Conservation (phyloP, 2,329 filamentous ascomycete genomes). For the Myriosclerotinia duriaeana region DNA sequence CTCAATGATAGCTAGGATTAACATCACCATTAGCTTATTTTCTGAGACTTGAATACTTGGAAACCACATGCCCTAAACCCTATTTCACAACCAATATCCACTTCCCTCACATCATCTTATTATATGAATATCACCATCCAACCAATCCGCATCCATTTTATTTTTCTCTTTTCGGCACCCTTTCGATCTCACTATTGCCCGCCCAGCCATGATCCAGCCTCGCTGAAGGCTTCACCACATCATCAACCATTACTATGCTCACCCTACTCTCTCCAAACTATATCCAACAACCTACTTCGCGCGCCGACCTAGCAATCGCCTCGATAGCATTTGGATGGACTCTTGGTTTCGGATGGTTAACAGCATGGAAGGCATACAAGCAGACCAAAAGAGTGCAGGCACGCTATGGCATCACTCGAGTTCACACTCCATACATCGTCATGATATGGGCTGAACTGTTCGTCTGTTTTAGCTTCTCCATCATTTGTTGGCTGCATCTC, state of each 20-base stretch:
- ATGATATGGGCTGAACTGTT: conserved; percentile 46
- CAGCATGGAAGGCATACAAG: conserved; percentile 40
- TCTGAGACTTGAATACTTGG: too few relatives aligned
- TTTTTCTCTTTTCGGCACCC: not conserved
- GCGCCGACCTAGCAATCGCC: conserved; percentile 41
- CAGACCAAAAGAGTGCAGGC: conserved; percentile 42
- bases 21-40: too few relatives aligned
- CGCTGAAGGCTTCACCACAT: not conserved
- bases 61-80: not conserved
- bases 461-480: conserved; percentile 44
- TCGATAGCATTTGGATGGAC: conserved; percentile 44
- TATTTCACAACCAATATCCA: not conserved
- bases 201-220: conserved; percentile 1
- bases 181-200: not conserved
- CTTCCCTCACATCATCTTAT: not conserved
- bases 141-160: not conserved
- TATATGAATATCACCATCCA: not conserved
- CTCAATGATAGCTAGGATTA: too few relatives aligned
- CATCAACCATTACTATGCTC: not conserved
- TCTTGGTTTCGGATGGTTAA: conserved; percentile 43
- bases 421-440: conserved; percentile 39
- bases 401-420: conserved; percentile 37
- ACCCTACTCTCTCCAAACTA: conserved; percentile 20
- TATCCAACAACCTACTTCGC: conserved; percentile 23
- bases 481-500: conserved; percentile 34